A percentile compares a stretch with the other conserved stretches of the same genome.
phyloP scores from a whole-genome alignment of 2,329 filamentous ascomycete species.

The Fusarium sp. region DNA sequence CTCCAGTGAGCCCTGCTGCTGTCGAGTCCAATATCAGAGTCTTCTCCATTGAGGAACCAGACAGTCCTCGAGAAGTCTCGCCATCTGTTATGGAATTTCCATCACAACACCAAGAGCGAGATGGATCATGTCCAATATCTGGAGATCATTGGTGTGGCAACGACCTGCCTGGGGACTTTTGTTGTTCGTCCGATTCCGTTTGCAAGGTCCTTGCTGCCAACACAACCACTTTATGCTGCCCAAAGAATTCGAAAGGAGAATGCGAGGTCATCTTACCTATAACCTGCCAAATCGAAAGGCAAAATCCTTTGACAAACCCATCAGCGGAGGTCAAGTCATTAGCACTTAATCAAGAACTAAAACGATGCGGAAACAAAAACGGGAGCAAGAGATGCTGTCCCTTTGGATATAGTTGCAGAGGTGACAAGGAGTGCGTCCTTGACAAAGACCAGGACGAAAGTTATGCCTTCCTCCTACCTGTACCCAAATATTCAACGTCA shows the following conservation, averaged over 20 bases:
- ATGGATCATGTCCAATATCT: constrained; percentile 37
- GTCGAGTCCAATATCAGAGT: constrained; percentile 36
- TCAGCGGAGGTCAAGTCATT: constrained; percentile 38
- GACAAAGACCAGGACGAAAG: constrained; percentile 39
- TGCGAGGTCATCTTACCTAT: constrained; percentile 42
- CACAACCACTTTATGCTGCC: constrained; percentile 45
- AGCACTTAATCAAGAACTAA: constrained; percentile 33
- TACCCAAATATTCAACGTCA: constrained; percentile 23
- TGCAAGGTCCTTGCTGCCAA: constrained; percentile 46
- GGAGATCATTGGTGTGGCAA: constrained; percentile 38
- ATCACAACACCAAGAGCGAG: constrained; percentile 26
- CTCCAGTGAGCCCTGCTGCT: constrained; percentile 28
- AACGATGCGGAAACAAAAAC: constrained; percentile 32
- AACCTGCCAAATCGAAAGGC: constrained; percentile 36
- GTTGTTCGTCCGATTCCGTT: constrained; percentile 32
- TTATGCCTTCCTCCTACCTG: constrained; percentile 38
- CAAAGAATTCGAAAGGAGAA: constrained; percentile 28
- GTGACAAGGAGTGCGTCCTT: constrained; percentile 33
- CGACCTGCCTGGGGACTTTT: constrained; percentile 39
- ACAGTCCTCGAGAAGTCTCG: constrained; percentile 8
- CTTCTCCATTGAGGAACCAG: constrained; percentile 20
- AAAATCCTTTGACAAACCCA: constrained; percentile 35
- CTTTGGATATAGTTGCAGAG: constrained; percentile 44
- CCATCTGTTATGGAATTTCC: constrained; percentile 14
- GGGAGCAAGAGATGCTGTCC: constrained; percentile 42